These are phyloP conservation scores for Pyronema domesticum DNA, from an alignment of 495 filamentous ascomycete genomes.

Conservation along the genomic window DNA sequence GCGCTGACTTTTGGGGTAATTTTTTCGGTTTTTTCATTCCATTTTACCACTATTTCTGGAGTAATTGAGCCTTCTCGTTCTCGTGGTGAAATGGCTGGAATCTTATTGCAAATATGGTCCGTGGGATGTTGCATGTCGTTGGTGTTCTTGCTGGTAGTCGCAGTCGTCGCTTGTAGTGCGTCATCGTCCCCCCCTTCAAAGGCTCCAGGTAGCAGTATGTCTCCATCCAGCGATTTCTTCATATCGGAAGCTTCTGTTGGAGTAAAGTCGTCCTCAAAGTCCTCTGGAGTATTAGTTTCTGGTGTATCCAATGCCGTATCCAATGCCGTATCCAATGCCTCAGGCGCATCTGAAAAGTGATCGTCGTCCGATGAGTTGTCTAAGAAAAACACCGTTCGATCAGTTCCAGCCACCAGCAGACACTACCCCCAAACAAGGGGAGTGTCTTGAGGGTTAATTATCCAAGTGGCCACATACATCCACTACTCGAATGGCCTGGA, in stretches of 20 bases:
- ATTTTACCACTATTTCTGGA: conserved; percentile 48
- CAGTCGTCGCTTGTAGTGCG: no score
- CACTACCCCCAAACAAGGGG: no score
- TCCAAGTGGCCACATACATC: no score
- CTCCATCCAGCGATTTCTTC: background rate
- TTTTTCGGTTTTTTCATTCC: conserved; percentile 22
- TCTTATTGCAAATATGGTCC: no score
- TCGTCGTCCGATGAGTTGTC: conserved; percentile 24
- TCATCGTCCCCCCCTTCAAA: no score
- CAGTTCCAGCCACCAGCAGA: no score
- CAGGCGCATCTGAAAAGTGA: conserved; percentile 24
- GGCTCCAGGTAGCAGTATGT: no score
- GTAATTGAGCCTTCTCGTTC: background rate
- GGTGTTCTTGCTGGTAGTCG: no score
- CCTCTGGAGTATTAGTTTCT: conserved; percentile 6
- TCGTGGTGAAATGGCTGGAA: no score
- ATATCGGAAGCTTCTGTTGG: background rate
- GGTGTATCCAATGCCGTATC: background rate
- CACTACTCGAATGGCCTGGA: no score
- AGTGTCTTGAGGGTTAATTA: no score
- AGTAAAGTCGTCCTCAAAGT: conserved; percentile 1
- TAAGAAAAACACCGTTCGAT: background rate
- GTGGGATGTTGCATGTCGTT: no score
- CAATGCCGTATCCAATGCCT: background rate
- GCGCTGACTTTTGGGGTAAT: conserved; percentile 17